phyloP scores from a whole-genome alignment of 108 stramenopile genomes.

The Thalassiosira profunda region DNA sequence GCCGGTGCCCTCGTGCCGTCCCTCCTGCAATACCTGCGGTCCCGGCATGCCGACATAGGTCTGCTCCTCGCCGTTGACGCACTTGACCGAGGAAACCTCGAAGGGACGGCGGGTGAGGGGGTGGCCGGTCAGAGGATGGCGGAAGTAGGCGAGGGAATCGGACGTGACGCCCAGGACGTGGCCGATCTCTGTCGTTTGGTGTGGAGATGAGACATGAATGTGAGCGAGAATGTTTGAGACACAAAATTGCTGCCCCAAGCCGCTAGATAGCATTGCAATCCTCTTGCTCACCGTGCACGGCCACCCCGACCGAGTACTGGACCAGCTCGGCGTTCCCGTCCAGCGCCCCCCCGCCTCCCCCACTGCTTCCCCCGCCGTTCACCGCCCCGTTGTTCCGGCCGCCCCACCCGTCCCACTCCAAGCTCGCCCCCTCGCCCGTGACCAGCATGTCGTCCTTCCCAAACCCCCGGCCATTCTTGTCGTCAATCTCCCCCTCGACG shows the following conservation, averaged over 20 bases:
- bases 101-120: conserved; percentile 59
- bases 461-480: conserved; percentile 7
- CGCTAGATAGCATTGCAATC: background rate
- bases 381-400: too few relatives aligned
- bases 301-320: conserved; percentile 48
- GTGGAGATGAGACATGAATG: background rate
- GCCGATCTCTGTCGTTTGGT: conserved; percentile 33
- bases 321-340: conserved; percentile 15
- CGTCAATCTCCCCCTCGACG: conserved; percentile 17
- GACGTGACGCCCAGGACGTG: conserved; percentile 58
- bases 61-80: conserved; percentile 32
- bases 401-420: conserved; percentile 38
- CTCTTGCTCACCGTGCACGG: conserved; percentile 32
- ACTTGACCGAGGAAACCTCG: conserved; percentile 27
- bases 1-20: conserved; percentile 32
- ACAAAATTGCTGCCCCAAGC: background rate
- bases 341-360: background rate
- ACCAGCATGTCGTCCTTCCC: conserved; percentile 10
- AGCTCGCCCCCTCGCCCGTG: background rate
- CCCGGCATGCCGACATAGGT: conserved; percentile 38
- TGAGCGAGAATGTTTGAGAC: background rate
- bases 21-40: conserved; percentile 26
- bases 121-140: conserved; percentile 46
- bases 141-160: conserved; percentile 51
- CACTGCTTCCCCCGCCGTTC: too few relatives aligned